Evolutionary conservation across 1,139 yeast species (phyloP), one percentile per base, ranked within the genome.

Genomic region (Saccharomyces pastorianus): DNA sequence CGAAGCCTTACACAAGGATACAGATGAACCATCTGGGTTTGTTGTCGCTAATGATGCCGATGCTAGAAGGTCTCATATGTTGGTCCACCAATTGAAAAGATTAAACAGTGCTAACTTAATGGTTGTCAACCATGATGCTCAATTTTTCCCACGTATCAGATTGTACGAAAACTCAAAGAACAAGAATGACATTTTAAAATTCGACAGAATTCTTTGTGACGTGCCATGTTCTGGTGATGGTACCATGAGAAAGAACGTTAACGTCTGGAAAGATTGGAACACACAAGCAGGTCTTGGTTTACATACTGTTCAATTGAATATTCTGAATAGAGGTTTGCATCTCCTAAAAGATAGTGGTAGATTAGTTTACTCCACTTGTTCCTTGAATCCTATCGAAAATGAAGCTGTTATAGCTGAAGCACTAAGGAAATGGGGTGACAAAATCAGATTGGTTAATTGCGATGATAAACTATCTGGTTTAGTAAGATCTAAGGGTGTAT

Each of bases 181-280:
- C 13, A 70, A 68, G 34, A 73, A 72, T 42, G 76, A 77, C 32
- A 76, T 73, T 62, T 71, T 85, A 60, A 87, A 86, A 71, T 95
- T 89, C 69, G 99, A 95, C 73, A 81, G 99, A 67, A 83, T 95
- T 55, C 78, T 95, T 61, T 93, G 98, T 76, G 99, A 95, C 71
- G 99, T 95, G 28, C 99, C 99, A 54, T 95, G 99, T 76, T 88
- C 98, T 26, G 99, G 99, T 62, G 99, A 95, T 71, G 99, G 95
- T 57, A 95, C 99, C 49, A 89, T 95, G 96, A 83, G 99, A 69
- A 95, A 95, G 75, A 95, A 95, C 68, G 81, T 90, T 63, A 88
- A 88, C 66, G 96, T 95, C 31, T 95, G 99, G 99, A 86, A 85
- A 66, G 96, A 90, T 65, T 95, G 96, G 88, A 81, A 84, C 48